These are phyloP conservation scores for Aspergillus pseudoterreus DNA, from an alignment of 2,329 filamentous ascomycete species.

Conservation along the genomic window DNA sequence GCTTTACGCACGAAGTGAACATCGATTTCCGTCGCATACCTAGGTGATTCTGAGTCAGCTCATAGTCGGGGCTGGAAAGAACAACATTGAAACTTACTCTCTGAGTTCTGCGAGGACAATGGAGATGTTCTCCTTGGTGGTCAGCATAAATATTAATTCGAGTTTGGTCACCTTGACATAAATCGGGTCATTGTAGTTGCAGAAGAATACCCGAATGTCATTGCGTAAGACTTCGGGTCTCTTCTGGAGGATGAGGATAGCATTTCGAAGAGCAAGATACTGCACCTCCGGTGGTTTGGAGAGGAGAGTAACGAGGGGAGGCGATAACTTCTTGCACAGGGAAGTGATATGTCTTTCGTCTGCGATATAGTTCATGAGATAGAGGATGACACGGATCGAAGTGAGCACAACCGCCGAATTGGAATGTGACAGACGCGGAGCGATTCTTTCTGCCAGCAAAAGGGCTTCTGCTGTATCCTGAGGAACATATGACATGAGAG, in stretches of 20 bases:
- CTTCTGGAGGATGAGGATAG: conserved; percentile 86
- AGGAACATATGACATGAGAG: conserved; percentile 95
- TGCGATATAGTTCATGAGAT: conserved; percentile 97
- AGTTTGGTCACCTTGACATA: conserved; percentile 99
- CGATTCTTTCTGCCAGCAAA: conserved; percentile 86
- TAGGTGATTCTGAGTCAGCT: conserved; percentile 20
- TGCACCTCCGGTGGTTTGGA: conserved; percentile 98
- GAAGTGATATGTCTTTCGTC: conserved; percentile 84
- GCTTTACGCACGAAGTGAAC: conserved; percentile 98
- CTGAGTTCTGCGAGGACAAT: conserved; percentile 90
- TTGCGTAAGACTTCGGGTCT: conserved; percentile 90
- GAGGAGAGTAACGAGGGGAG: conserved; percentile 87
- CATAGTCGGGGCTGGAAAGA: not conserved
- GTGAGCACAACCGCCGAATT: conserved; percentile 96
- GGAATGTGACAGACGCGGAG: conserved; percentile 91
- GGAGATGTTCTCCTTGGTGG: conserved; percentile 89
- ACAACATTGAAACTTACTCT: conserved; percentile 57
- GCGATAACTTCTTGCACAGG: conserved; percentile 88
- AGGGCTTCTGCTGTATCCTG: conserved; percentile 85
- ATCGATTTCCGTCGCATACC: conserved; percentile 93
- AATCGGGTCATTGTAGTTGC: conserved; percentile 99
- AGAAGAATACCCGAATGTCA: conserved; percentile 98
- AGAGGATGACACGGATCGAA: conserved; percentile 92
- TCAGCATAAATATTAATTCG: conserved; percentile 98
- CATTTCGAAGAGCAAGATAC: conserved; percentile 90